phyloP scores from a whole-genome alignment of 2,329 filamentous ascomycete genomes.

The Ascochyta viciae-villosae region DNA sequence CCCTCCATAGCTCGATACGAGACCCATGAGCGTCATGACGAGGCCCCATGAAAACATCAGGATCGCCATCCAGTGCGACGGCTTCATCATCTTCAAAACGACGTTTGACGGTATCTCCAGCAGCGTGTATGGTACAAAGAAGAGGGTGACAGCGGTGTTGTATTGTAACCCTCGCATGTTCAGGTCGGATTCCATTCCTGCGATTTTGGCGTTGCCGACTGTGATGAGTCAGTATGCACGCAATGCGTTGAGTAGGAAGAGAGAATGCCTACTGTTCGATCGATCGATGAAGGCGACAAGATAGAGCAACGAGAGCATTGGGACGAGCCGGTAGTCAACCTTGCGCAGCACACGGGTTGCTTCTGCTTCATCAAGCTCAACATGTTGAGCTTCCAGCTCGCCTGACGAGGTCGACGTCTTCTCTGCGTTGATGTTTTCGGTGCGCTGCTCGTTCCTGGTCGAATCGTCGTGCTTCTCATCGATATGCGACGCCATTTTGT shows the following conservation, averaged over 20 bases:
- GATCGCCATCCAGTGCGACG: slow-evolving; percentile 50
- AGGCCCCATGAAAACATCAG: slow-evolving; percentile 52
- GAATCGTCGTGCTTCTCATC: slow-evolving; percentile 23
- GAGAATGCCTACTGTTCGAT: slow-evolving; percentile 33
- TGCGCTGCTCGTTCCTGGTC: slow-evolving; percentile 20
- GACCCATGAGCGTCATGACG: slow-evolving; percentile 52
- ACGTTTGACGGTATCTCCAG: slow-evolving; percentile 51
- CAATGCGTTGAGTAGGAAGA: background rate
- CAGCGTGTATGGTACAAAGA: slow-evolving; percentile 51
- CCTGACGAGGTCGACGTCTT: slow-evolving; percentile 33
- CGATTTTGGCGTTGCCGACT: slow-evolving; percentile 53
- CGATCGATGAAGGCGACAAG: slow-evolving; percentile 46
- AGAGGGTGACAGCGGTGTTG: slow-evolving; percentile 50
- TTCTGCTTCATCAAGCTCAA: slow-evolving; percentile 37
- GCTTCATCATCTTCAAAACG: slow-evolving; percentile 52
- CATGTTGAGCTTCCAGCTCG: slow-evolving; percentile 35
- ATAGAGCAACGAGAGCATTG: slow-evolving; percentile 43
- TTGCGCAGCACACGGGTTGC: slow-evolving; percentile 42
- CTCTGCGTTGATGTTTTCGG: slow-evolving; percentile 34
- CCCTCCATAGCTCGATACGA: slow-evolving; percentile 57
- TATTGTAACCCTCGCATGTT: slow-evolving; percentile 48
- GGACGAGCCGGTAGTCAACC: slow-evolving; percentile 43
- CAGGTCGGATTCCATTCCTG: slow-evolving; percentile 50
- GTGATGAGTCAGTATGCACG: slow-evolving; percentile 10
- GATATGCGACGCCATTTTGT: slow-evolving; percentile 19